A percentile compares a stretch with the other conserved stretches of the same genome.
phyloP scores from a whole-genome alignment of 139 green algal genomes.

The Chlamydomonas incerta region DNA sequence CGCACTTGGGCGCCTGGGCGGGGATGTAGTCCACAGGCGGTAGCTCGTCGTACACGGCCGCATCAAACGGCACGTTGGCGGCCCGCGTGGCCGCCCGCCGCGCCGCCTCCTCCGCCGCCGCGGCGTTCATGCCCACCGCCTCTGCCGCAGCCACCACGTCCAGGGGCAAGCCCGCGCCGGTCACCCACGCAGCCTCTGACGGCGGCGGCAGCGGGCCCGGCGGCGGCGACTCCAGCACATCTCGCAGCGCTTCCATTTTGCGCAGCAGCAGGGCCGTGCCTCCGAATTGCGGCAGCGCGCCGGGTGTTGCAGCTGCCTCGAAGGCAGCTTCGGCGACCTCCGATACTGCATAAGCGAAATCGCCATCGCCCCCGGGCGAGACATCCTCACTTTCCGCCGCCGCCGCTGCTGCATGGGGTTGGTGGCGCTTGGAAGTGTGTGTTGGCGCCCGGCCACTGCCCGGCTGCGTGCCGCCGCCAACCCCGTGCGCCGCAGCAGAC shows the following conservation, averaged over 20 bases:
- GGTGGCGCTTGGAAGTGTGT: too few relatives aligned
- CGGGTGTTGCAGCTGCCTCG: too few relatives aligned
- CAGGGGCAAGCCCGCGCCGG: neutral
- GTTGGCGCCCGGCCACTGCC: too few relatives aligned
- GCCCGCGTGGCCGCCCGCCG: slow-evolving; percentile 4
- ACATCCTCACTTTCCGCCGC: too few relatives aligned
- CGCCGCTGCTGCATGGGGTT: neutral
- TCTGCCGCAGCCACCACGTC: neutral
- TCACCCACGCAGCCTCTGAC: neutral
- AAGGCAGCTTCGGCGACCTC: too few relatives aligned
- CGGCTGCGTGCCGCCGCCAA: too few relatives aligned
- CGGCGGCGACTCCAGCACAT: too few relatives aligned
- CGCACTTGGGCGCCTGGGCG: neutral
- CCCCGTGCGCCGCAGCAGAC: too few relatives aligned
- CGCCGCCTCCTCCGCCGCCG: slow-evolving; percentile 31
- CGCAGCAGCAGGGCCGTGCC: too few relatives aligned
- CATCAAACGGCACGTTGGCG: slow-evolving; percentile 16
- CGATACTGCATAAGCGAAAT: too few relatives aligned
- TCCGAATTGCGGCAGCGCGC: neutral
- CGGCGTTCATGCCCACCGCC: slow-evolving; percentile 12
- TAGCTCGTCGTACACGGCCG: slow-evolving; percentile 18
- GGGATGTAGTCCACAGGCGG: neutral
- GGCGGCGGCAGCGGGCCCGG: neutral
- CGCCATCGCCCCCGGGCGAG: too few relatives aligned
- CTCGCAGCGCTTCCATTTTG: too few relatives aligned